Base-by-base conservation (phyloP, 768 basidiomycete genomes). In the Crucibulum laeve region DNA sequence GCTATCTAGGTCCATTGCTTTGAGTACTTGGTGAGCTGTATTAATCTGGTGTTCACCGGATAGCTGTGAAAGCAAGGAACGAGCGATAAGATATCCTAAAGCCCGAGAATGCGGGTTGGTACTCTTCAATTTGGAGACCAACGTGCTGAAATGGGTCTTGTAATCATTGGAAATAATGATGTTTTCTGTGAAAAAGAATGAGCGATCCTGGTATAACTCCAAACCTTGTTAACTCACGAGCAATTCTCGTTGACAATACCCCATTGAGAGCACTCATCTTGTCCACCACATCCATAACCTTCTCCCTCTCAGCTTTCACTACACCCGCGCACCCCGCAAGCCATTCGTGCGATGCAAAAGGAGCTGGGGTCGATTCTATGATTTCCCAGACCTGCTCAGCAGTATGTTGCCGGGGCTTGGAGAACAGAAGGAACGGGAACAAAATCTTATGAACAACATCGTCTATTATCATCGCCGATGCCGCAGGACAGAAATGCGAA, bases 401-500 rank as follows among this genome's bases (percentile, higher is more conserved):
- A 0, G 78, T 84, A 55, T 79, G 82, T 47, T 83, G 76, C 40
- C 82, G 74, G 2, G 84, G 63, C 54, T 86, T 90, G 5, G 87
- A 84, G 52, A 79, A 84, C 13, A 94, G 59, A 34, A 94, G 63
- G 54, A 80, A 79, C 0, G 91, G 86, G 56, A 91, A 87, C 42
- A 94, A 61, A 1, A 83, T 56, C 24, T 67, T 62, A 48, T 77
- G 66, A 47, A 80, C 77, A 19, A 74, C 58, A 22, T 64, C 58
- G 19, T 61, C 65, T 48, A 56, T 44, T 1, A 52, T 48, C 1
- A 53, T 45, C 1, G 51, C 17, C n/a, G 65, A 59, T 1, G 53
- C 53, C 3, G 53, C 46, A 4, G 49, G 46, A 48, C 58, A 64
- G 45, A 87, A 71, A 25, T 76, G 67, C 0, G 65, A 57, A 1